Percentiles rank a stretch among this genome's conserved stretches.
phyloP scores from a whole-genome alignment of 106 monocot species.

The Dendrobium officinale region DNA sequence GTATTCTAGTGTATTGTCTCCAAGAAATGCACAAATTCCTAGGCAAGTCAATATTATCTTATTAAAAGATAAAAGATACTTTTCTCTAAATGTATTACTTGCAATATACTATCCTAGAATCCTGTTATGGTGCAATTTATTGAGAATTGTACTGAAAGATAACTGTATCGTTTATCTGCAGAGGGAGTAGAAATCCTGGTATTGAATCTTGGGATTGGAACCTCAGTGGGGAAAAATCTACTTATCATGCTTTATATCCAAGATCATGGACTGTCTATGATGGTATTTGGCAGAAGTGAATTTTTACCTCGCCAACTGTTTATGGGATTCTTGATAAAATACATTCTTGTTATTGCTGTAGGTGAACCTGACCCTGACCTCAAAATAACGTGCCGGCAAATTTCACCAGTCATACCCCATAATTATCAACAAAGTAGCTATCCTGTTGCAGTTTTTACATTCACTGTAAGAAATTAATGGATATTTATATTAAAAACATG shows the following conservation, averaged over 20 bases:
- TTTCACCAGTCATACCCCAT: constrained; percentile 93
- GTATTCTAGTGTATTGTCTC: constrained; percentile 62
- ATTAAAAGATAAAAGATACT: background rate
- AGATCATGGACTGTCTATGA: constrained; percentile 92
- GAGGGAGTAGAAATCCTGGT: constrained; percentile 44
- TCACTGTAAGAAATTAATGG: constrained; percentile 31
- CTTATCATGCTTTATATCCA: constrained; percentile 87
- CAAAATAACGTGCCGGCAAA: constrained; percentile 82
- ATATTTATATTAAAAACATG: background rate
- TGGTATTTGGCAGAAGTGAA: constrained; percentile 33
- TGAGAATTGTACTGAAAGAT: background rate
- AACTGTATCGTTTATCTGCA: constrained; percentile 21
- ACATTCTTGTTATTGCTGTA: background rate
- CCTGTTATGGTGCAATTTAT: background rate
- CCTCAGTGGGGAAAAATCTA: constrained; percentile 51
- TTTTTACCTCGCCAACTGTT: background rate
- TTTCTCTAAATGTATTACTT: background rate
- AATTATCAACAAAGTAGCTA: constrained; percentile 79
- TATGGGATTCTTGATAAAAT: background rate
- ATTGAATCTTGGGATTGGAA: constrained; percentile 97
- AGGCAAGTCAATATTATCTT: constrained; percentile 37
- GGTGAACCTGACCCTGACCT: constrained; percentile 90
- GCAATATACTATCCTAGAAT: background rate
- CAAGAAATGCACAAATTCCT: constrained; percentile 37
- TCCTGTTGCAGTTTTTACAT: constrained; percentile 81